These are phyloP conservation scores for Metarhizium humberi DNA, from an alignment of 2,329 filamentous ascomycete species.

Conservation along the genomic window DNA sequence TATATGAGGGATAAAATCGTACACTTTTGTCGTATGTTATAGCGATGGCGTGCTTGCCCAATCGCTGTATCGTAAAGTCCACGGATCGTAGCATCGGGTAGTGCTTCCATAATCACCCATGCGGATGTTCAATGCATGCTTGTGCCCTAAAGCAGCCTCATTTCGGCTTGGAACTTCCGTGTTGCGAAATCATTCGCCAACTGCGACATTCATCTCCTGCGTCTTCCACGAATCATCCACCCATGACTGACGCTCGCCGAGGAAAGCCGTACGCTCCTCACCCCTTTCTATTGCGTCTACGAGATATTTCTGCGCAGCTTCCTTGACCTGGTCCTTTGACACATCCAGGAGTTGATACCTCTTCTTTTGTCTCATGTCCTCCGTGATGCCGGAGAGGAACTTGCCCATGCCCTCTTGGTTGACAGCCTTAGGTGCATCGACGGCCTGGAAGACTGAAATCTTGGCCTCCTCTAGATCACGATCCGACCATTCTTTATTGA, in stretches of 20 bases:
- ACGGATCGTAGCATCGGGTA: background rate
- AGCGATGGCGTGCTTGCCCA: background rate
- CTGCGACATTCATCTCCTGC: constrained; percentile 58
- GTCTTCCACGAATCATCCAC: constrained; percentile 65
- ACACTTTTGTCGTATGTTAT: constrained; percentile 9
- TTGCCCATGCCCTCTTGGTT: constrained; percentile 78
- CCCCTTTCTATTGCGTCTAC: constrained; percentile 54
- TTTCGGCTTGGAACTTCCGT: background rate
- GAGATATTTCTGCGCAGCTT: constrained; percentile 74
- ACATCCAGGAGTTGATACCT: constrained; percentile 83
- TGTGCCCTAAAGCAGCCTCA: background rate
- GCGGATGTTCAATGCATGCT: background rate
- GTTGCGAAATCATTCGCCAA: background rate
- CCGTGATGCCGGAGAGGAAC: constrained; percentile 77
- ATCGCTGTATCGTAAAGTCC: background rate
- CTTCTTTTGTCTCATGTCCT: constrained; percentile 80
- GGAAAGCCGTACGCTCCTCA: constrained; percentile 57
- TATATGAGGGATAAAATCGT: constrained; percentile 8
- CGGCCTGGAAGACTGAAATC: constrained; percentile 81
- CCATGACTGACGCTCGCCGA: constrained; percentile 80
- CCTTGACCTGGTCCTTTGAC: constrained; percentile 66
- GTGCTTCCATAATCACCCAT: background rate
- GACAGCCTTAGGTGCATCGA: constrained; percentile 83
- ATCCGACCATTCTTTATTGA: constrained; percentile 70
- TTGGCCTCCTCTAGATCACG: constrained; percentile 93